Percentiles rank a stretch among this genome's conserved stretches.
phyloP scores from a whole-genome alignment of 2,329 filamentous ascomycete genomes.

The Lecanoromycetidae sp. region DNA sequence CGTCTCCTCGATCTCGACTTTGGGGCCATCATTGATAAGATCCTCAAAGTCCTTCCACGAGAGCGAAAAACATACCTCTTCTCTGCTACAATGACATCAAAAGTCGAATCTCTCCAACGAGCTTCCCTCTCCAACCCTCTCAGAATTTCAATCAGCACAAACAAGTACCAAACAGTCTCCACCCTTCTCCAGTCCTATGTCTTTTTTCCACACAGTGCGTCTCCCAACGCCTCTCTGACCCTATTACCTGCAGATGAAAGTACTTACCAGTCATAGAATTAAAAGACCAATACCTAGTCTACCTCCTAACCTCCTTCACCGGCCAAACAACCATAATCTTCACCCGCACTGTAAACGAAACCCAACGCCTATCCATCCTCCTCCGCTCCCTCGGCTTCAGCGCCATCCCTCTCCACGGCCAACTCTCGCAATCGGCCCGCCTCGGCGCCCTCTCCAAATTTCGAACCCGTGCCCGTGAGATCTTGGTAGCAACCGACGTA shows the following conservation, averaged over 20 bases:
- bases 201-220: slow-evolving; percentile 60
- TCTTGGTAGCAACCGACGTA: slow-evolving; percentile 89
- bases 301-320: slow-evolving; percentile 71
- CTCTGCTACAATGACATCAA: slow-evolving; percentile 85
- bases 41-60: slow-evolving; percentile 73
- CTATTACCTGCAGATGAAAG: neutral
- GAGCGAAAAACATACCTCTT: slow-evolving; percentile 76
- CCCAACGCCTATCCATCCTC: slow-evolving; percentile 72
- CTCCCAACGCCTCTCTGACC: neutral
- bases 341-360: slow-evolving; percentile 81
- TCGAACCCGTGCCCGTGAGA: slow-evolving; percentile 63
- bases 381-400: slow-evolving; percentile 75
- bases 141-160: slow-evolving; percentile 66
- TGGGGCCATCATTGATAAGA: slow-evolving; percentile 81
- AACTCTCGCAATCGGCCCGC: slow-evolving; percentile 76
- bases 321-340: slow-evolving; percentile 88
- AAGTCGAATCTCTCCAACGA: slow-evolving; percentile 83
- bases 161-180: slow-evolving; percentile 82
- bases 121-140: slow-evolving; percentile 78
- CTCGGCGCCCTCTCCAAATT: slow-evolving; percentile 87
- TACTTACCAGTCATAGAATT: slow-evolving; percentile 32
- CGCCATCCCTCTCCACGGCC: slow-evolving; percentile 85
- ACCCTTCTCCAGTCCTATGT: slow-evolving; percentile 78
- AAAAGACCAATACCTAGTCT: slow-evolving; percentile 84
- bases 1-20: slow-evolving; percentile 92